Base-by-base conservation (phyloP, 1,284 basidiomycete genomes). In the Ceratobasidium sp. region DNA sequence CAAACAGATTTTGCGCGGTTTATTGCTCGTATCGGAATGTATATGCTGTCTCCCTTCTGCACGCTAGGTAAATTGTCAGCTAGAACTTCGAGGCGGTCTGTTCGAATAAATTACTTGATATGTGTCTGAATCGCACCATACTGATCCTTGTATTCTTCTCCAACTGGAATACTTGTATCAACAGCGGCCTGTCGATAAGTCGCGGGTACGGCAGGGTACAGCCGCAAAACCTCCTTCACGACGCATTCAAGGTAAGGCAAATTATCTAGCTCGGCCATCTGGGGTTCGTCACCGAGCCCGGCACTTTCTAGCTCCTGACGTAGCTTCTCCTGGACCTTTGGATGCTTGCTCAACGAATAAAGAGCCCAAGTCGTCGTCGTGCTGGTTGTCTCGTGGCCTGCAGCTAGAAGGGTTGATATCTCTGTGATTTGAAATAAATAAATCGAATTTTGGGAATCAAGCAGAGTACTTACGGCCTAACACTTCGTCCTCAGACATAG, bases 381-480 rank as follows among this genome's bases (percentile, higher is more conserved):
- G 57, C 89, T 89, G 0, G 83, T 85, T 0, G 94, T 95, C 80
- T 95, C 93, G 81, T 94, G 92, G 0, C 93, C 93, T 5, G 76
- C 76, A 17, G 50, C 31, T 36, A 77, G 60, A 54, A 77, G 76
- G 15, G 76, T 77, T 11, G 76, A 71, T 22, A 77, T 76, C 72
- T 77, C 76, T 77, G 27, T 2, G 1, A 15, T 22, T 1, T 17
- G 44, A 1, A 11, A 5, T 64, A 11, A 51, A 29, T 8, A 5
- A 4, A 2, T 14, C 17, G 6, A 36, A 60, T 6, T 19, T 62
- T 22, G 60, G 14, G 15, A 60, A 29, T 14, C 17, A 27, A 62
- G 2, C 2, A 60, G 6, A 22, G 84, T 77, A 88, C 86, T 84
- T 85, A 89, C 93, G 93, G 3, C 89, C 88, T 44, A 92, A 78